A percentile compares a stretch with the other conserved stretches of the same genome.
phyloP scores from a whole-genome alignment of 371 early-diverging fungal genomes.

The Mortierella sp. region DNA sequence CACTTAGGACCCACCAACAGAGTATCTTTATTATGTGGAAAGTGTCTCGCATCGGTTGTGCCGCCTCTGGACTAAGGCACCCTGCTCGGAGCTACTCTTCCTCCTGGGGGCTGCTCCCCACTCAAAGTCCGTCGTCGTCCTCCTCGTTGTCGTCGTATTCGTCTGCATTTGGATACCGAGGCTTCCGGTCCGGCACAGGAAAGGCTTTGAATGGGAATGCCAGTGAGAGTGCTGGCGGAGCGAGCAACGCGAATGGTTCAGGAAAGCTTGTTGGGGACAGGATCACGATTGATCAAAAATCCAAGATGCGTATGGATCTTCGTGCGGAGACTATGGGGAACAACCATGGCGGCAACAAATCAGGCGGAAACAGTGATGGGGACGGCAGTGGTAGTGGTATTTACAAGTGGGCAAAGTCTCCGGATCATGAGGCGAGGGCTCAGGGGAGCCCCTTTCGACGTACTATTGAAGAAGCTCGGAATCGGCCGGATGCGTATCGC shows the following conservation, averaged over 20 bases:
- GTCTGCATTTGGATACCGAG: conserved; percentile 4
- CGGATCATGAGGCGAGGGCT: conserved; percentile 18
- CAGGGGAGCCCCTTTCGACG: conserved; percentile 32
- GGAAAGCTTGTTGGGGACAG: conserved; percentile 27
- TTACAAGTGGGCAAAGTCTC: conserved; percentile 34
- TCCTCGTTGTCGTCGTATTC: background rate
- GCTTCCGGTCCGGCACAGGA: conserved; percentile 26
- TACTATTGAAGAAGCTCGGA: conserved; percentile 33
- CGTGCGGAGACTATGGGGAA: conserved; percentile 31
- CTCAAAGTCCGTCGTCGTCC: background rate
- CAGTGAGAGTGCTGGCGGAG: conserved; percentile 5
- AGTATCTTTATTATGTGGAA: conserved; percentile 14
- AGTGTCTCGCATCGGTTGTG: conserved; percentile 7
- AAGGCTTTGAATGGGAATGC: conserved; percentile 15
- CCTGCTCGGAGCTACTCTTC: conserved; percentile 1
- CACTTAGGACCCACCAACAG: background rate
- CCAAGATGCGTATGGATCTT: conserved; percentile 46
- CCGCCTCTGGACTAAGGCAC: conserved; percentile 10
- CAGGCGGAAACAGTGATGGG: background rate
- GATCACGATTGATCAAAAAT: conserved; percentile 41
- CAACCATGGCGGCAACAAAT: conserved; percentile 1
- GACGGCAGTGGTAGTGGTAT: background rate
- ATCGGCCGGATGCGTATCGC: conserved; percentile 12
- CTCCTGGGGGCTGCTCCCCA: background rate
- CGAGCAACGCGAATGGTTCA: conserved; percentile 3